Evolutionary conservation across 192 early-diverging fungal species (phyloP), one percentile per base, ranked within the genome.

Genomic region (Backusella australiensis): DNA sequence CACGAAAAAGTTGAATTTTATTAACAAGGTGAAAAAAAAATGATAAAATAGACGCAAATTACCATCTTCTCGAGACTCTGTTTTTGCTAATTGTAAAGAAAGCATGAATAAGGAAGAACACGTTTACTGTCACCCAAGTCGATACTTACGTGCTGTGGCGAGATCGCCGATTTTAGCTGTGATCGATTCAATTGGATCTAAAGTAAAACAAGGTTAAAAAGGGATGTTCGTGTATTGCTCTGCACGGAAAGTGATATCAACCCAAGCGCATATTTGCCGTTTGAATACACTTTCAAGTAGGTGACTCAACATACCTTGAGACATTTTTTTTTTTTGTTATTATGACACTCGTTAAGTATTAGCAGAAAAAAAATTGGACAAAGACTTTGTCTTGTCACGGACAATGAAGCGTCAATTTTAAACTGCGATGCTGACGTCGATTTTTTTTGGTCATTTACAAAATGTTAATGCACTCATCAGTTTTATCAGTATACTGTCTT

Each of bases 121-220:
- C 17, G 12, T 8, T 11, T 67, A 21, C 34, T 67, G 21, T 67
- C 1, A 3, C 4, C 42, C 44, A 39, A 12, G 39, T 39, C 12
- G 14, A 44, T 36, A 73, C 72, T 73, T 73, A 73, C 72, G 34
- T 23, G 14, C 34, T 12, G 72, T 73, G 34, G n/a, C 35, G 12
- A 73, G 72, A 73, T 73, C 72, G 56, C 72, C 72, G 11, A 73
- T 52, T 63, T 14, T 73, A 17, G 56, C 26, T 15, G 72, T 73
- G 15, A 73, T 59, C 1, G 34, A 23, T 23, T 73, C 72, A 63
- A 72, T n/a, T 6, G 71, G 71, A 72, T 72, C 71, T 72, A 72
- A 56, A 56, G 23, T 21, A 56, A 21, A 56, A 23, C 23, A 9
- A 11, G 2, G 7, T n/a, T 26, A 56, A 56, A 56, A 21, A 26